These are phyloP conservation scores for Cryptosporidium sp. DNA, from an alignment of 169 alveolate species.

Conservation along the genomic window DNA sequence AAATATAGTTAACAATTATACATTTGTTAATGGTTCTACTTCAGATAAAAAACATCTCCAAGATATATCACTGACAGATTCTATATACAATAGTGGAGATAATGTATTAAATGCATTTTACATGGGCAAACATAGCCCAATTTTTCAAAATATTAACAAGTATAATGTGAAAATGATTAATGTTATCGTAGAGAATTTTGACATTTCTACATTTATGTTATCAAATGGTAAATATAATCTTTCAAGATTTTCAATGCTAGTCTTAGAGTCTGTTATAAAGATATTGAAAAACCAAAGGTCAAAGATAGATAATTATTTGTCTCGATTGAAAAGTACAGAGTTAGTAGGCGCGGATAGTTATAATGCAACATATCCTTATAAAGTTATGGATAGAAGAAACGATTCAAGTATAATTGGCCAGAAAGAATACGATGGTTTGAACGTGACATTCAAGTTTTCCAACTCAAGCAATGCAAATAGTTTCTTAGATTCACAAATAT, in stretches of 20 bases:
- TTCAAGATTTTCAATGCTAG: slow-evolving; percentile 11
- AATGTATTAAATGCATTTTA: not conserved
- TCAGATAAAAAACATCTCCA: not conserved
- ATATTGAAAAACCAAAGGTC: slow-evolving; percentile 14
- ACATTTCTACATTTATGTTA: slow-evolving; percentile 33
- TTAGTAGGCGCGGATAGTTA: not conserved
- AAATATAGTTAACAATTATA: not conserved
- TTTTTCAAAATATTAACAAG: not conserved
- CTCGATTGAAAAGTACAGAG: not conserved
- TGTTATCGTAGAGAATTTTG: slow-evolving; percentile 34
- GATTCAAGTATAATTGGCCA: not conserved
- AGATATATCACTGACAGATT: not conserved
- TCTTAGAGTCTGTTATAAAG: slow-evolving; percentile 1
- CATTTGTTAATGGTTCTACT: not conserved
- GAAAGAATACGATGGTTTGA: not conserved
- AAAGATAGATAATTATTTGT: not conserved
- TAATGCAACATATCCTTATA: not conserved
- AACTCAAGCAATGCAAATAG: not conserved
- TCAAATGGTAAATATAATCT: slow-evolving; percentile 39
- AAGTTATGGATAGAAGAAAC: not conserved
- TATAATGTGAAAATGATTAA: slow-evolving; percentile 25
- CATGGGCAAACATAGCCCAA: not conserved
- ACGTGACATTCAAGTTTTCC: slow-evolving; percentile 1
- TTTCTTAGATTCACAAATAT: not conserved
- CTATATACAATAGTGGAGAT: not conserved